These are phyloP conservation scores for Cladophialophora bantiana DNA, from an alignment of 2,329 filamentous ascomycete species.

Conservation along the genomic window DNA sequence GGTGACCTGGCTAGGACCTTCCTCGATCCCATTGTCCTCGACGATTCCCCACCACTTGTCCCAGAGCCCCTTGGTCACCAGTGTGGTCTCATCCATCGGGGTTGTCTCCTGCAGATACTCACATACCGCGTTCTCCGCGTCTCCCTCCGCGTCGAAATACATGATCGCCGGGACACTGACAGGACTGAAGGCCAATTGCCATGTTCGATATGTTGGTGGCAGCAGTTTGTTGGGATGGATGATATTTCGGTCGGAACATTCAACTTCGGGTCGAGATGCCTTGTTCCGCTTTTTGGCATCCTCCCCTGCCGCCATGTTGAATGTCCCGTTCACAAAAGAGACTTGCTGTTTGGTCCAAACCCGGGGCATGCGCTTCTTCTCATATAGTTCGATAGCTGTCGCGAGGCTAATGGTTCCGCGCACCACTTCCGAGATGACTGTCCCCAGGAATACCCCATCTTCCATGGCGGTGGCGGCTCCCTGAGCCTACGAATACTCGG, in stretches of 20 bases:
- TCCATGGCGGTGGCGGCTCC: constrained; percentile 56
- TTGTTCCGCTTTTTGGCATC: constrained; percentile 24
- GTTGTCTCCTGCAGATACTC: constrained; percentile 35
- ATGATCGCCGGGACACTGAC: constrained; percentile 32
- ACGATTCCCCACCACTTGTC: constrained; percentile 36
- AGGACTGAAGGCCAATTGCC: constrained; percentile 32
- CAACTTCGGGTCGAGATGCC: constrained; percentile 28
- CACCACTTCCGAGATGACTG: constrained; percentile 48
- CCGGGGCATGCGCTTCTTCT: constrained; percentile 53
- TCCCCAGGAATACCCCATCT: constrained; percentile 52
- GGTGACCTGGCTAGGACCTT: background rate
- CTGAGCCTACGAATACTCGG: constrained; percentile 44
- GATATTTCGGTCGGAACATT: constrained; percentile 23
- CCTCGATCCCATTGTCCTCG: constrained; percentile 30
- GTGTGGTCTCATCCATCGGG: constrained; percentile 28
- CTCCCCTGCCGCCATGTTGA: constrained; percentile 32
- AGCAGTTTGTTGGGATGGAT: constrained; percentile 23
- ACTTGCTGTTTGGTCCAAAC: constrained; percentile 53
- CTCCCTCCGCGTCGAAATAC: constrained; percentile 38
- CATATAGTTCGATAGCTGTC: constrained; percentile 50
- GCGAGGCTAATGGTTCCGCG: constrained; percentile 45
- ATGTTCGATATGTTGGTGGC: constrained; percentile 33
- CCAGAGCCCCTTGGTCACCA: constrained; percentile 34
- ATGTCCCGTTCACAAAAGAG: constrained; percentile 38
- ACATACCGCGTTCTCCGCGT: constrained; percentile 37